phyloP scores from a whole-genome alignment of 148 eudicot genomes.

The Persicaria tinctoria region DNA sequence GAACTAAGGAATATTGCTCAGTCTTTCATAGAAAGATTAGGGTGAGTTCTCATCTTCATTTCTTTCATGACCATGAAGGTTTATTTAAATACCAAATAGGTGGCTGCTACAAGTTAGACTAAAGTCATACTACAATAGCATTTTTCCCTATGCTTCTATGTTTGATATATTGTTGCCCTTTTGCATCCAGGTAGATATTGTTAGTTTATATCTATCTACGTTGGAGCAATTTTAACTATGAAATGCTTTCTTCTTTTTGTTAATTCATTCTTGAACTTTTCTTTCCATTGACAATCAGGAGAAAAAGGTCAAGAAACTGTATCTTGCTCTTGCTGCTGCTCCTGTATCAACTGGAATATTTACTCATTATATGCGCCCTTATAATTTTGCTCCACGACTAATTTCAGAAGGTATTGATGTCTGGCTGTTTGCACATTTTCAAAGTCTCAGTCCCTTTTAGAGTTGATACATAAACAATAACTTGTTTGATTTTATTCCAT shows the following conservation, averaged over 20 bases:
- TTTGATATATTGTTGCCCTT: background rate
- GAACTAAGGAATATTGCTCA: conserved; percentile 79
- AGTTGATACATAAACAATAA: background rate
- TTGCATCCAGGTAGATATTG: background rate
- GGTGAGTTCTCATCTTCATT: conserved; percentile 36
- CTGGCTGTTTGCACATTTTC: background rate
- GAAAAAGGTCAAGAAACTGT: conserved; percentile 80
- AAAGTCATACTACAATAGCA: background rate
- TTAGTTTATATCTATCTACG: background rate
- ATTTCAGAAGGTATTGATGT: conserved; percentile 62
- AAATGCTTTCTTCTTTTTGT: background rate
- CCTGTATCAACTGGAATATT: conserved; percentile 67
- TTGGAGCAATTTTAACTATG: background rate
- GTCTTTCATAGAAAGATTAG: conserved; percentile 81
- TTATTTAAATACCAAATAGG: background rate
- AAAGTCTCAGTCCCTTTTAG: background rate
- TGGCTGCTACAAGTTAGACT: background rate
- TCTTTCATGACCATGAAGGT: background rate
- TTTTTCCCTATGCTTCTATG: background rate
- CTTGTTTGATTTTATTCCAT: background rate
- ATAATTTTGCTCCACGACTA: conserved; percentile 70
- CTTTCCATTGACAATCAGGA: conserved; percentile 41
- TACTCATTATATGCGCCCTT: conserved; percentile 87
- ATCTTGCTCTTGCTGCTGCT: conserved; percentile 90
- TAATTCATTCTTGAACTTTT: conserved; percentile 2